A percentile compares a stretch with the other conserved stretches of the same genome.
phyloP scores from a whole-genome alignment of 257 asterid species.

The Solanum peruvianum region DNA sequence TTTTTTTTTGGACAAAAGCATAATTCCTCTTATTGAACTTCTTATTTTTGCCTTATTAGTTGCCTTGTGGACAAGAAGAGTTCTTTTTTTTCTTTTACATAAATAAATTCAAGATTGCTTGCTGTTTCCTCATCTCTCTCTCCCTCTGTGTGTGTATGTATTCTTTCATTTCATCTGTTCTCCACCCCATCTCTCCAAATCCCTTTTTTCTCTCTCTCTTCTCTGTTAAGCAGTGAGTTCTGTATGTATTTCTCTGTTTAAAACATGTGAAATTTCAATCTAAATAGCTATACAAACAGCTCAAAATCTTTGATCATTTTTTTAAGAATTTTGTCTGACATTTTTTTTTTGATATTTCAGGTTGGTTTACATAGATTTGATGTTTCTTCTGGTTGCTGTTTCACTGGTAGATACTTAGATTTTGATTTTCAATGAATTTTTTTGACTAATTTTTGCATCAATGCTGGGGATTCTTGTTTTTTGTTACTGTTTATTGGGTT shows the following conservation, averaged over 20 bases:
- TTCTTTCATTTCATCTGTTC: neutral
- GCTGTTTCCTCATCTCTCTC: slow-evolving; percentile 1
- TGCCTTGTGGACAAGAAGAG: neutral
- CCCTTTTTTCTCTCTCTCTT: neutral
- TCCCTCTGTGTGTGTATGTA: neutral
- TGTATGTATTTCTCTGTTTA: neutral
- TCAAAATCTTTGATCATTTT: slow-evolving; percentile 1
- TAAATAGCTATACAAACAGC: neutral
- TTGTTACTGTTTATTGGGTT: neutral
- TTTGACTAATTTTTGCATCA: neutral
- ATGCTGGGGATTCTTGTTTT: neutral
- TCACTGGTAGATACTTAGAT: slow-evolving; percentile 29
- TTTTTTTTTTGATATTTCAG: slow-evolving; percentile 22
- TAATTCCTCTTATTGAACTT: neutral
- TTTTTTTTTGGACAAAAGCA: neutral
- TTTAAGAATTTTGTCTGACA: slow-evolving; percentile 5
- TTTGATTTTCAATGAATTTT: neutral
- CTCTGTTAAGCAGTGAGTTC: slow-evolving; percentile 24
- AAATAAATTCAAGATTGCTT: neutral
- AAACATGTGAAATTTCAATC: neutral
- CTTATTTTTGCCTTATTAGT: neutral
- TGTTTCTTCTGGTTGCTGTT: slow-evolving; percentile 31
- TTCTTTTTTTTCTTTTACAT: neutral
- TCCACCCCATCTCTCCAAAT: slow-evolving; percentile 4
- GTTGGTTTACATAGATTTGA: slow-evolving; percentile 53